These are phyloP conservation scores for Canariomyces notabilis DNA, from an alignment of 2,329 filamentous ascomycete genomes.

Conservation along the genomic window DNA sequence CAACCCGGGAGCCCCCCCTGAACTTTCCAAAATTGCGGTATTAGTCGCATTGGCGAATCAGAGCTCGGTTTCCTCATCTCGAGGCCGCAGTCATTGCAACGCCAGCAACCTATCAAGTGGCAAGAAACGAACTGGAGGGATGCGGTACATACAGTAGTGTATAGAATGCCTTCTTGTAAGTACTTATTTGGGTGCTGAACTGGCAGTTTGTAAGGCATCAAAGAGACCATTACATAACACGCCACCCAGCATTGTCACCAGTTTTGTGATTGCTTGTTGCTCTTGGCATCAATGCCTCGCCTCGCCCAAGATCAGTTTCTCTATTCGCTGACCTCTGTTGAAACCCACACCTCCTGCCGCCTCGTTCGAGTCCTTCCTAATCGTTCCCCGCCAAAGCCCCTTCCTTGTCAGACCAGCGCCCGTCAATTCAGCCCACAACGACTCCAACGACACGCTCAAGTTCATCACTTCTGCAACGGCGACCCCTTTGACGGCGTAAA, in stretches of 20 bases:
- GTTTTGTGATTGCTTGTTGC: too few species aligned
- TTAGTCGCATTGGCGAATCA: not conserved
- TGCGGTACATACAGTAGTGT: not conserved
- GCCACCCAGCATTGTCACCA: too few species aligned
- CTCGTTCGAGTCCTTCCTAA: too few species aligned
- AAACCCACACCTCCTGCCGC: too few species aligned
- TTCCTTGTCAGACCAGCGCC: not conserved
- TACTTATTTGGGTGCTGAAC: too few species aligned
- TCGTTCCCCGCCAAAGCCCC: not conserved
- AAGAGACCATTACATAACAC: too few species aligned
- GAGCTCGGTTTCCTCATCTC: not conserved
- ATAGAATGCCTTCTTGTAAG: not conserved
- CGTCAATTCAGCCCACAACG: too few species aligned
- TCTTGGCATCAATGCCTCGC: too few species aligned
- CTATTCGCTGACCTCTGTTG: too few species aligned
- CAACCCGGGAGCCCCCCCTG: slow-evolving; percentile 5
- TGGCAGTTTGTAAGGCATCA: too few species aligned
- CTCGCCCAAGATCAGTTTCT: too few species aligned
- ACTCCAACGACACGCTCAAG: too few species aligned
- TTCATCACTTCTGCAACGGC: slow-evolving; percentile 7
- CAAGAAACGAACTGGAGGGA: not conserved
- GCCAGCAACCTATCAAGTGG: not conserved
- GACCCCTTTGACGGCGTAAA: slow-evolving; percentile 15
- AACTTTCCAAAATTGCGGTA: not conserved
- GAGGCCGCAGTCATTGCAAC: not conserved